phyloP scores from a whole-genome alignment of 2,329 filamentous ascomycete species.

The Curvularia hawaiiensis region DNA sequence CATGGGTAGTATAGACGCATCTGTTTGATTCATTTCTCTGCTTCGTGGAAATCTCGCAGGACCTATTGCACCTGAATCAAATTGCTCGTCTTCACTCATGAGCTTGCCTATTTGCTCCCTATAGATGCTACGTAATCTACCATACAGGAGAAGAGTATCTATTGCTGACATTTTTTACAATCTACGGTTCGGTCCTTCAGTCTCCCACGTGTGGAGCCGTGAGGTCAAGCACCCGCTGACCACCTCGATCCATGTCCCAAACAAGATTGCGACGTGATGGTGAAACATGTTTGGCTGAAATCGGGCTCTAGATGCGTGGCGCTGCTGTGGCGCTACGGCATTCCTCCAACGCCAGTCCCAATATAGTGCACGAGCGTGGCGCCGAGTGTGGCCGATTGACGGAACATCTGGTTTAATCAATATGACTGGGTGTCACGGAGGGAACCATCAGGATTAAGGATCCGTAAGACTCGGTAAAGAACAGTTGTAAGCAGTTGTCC shows the following conservation, averaged over 20 bases:
- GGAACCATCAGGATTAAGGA: not conserved
- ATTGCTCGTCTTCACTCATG: not conserved
- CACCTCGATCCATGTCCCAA: not conserved
- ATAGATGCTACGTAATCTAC: not conserved
- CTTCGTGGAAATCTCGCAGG: not conserved
- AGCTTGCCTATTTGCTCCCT: not conserved
- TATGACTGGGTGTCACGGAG: slow-evolving; percentile 1
- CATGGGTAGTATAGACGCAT: slow-evolving; percentile 1
- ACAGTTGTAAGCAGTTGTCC: not conserved
- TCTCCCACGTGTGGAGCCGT: not conserved
- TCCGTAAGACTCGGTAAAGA: not conserved
- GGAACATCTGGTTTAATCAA: slow-evolving; percentile 16
- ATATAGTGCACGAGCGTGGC: not conserved
- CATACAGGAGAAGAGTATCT: not conserved
- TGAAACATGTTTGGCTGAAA: slow-evolving; percentile 24
- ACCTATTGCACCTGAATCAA: not conserved
- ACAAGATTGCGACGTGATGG: slow-evolving; percentile 21
- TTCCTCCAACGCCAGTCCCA: slow-evolving; percentile 1
- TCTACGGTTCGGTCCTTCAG: not conserved
- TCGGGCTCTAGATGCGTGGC: slow-evolving; percentile 16
- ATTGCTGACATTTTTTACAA: not conserved
- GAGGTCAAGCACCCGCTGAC: not conserved
- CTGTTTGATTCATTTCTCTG: not conserved
- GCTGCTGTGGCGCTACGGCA: slow-evolving; percentile 9
- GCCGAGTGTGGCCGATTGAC: slow-evolving; percentile 23